A percentile compares a stretch with the other conserved stretches of the same genome.
These are phyloP conservation scores for Tothia fuscella DNA, from an alignment of 2,329 filamentous ascomycete genomes.

Conservation along the genomic window DNA sequence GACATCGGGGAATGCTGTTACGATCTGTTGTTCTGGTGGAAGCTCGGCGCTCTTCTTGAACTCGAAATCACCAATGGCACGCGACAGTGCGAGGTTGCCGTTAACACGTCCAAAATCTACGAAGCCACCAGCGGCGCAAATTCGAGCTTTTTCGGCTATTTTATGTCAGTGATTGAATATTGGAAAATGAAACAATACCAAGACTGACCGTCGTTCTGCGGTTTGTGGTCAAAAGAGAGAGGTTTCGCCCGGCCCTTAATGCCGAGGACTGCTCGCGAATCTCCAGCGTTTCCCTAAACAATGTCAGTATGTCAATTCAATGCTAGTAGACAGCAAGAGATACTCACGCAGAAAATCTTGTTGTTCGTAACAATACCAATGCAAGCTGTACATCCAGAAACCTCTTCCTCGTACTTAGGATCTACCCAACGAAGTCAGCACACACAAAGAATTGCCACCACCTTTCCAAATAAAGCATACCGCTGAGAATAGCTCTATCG, in stretches of 20 bases:
- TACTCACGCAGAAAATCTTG: conserved; percentile 88
- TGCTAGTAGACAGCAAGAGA: conserved; percentile 6
- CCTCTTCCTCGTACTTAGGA: conserved; percentile 92
- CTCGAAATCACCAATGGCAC: conserved; percentile 97
- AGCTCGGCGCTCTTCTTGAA: conserved; percentile 99
- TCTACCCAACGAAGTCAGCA: conserved; percentile 42
- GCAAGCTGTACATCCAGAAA: conserved; percentile 93
- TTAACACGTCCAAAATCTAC: conserved; percentile 98
- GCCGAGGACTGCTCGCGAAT: conserved; percentile 87
- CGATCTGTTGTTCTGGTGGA: conserved; percentile 95
- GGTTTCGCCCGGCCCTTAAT: conserved; percentile 97
- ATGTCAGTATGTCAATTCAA: neutral
- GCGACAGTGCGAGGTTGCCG: conserved; percentile 89
- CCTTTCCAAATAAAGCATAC: conserved; percentile 48
- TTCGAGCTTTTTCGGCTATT: conserved; percentile 88
- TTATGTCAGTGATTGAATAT: conserved; percentile 7
- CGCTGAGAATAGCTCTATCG: conserved; percentile 88
- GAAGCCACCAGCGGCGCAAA: conserved; percentile 89
- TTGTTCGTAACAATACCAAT: conserved; percentile 79
- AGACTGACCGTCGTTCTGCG: conserved; percentile 77
- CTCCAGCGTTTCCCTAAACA: conserved; percentile 81
- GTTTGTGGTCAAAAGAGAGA: conserved; percentile 98
- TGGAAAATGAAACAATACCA: neutral
- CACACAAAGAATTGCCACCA: neutral
- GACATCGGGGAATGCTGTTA: conserved; percentile 92